Base-by-base conservation (phyloP, 148 eudicot species). In the Chenopodium suecicum region DNA sequence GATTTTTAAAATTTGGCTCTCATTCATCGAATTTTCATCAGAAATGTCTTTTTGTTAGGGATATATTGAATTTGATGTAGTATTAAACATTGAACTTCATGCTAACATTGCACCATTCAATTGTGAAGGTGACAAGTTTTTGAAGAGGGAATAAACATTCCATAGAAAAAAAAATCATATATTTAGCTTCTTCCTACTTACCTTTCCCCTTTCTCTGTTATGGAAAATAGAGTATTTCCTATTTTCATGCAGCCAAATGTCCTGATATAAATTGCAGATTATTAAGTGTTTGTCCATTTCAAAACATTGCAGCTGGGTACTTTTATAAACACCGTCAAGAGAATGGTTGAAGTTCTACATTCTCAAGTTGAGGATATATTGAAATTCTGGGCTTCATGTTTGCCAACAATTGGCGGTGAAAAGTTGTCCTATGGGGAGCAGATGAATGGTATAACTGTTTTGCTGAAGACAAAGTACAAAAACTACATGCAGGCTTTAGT, bases 391-490 rank as follows among this genome's bases (percentile, higher is more conserved):
- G 92, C 94, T 23, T 86, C 92, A 14, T 91, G 91, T 90, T 79
- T 90, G 25, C 98, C 94, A 27, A 81, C 80, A 7, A 77, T 60
- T 64, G 94, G 83, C 19, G 98, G 89, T 29, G 89, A 89, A 74
- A 92, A 94, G 86, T 84, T 87, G 19, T 85, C 77, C 76, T 94
- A 88, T 74, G 98, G 98, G 62, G 98, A 94, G 86, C 98, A 91
- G 82, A 92, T 94, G 93, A 94, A 92, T 78, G 93, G 85, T 34
- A 81, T 91, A 73, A 91, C 91, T 22, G 93, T 94, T 50, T 82
- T 94, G 82, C 82, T 94, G 75, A 88, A 92, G 78, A 94, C 98
- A 27, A 94, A 94, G 81, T 94, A 94, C 86, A 94, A 94, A 79
- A 94, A 90, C 76, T 94, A 92, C 85, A 89, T 88, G 90, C 96